Conservation (phyloP, 192 early-diverging fungal species). For the Blastocladiella britannica region DNA sequence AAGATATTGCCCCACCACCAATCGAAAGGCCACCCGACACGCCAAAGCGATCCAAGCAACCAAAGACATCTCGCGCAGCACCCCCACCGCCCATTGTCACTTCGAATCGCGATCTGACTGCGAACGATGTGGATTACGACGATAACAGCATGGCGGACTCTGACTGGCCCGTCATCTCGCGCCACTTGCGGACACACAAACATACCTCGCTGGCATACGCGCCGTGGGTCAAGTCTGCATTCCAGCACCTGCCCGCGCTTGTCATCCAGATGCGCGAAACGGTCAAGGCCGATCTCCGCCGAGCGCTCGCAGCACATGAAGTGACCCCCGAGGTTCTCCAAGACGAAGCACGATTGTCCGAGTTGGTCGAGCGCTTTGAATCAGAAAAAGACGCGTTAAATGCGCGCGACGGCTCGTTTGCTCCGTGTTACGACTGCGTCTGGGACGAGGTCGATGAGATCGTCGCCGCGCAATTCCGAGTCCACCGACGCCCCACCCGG, state of each 20-base stretch:
- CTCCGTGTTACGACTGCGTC: neutral
- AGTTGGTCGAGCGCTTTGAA: neutral
- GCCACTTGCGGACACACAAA: neutral
- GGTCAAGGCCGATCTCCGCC: neutral
- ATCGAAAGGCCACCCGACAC: neutral
- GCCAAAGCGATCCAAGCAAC: neutral
- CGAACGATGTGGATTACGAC: too few relatives aligned
- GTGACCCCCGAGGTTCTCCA: neutral
- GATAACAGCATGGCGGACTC: neutral
- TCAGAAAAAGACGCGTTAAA: neutral
- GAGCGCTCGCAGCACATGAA: neutral
- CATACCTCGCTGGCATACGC: neutral
- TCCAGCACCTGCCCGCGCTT: neutral
- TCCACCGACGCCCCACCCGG: neutral
- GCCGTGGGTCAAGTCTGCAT: neutral
- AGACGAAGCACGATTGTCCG: neutral
- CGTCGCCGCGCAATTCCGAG: neutral
- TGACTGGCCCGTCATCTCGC: neutral
- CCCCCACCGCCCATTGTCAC: neutral
- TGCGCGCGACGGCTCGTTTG: neutral
- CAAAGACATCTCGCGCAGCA: neutral
- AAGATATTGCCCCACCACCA: neutral
- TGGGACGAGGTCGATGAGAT: neutral
- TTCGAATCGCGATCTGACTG: too few relatives aligned
- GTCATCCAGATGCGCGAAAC: neutral